Conservation (phyloP, 1,284 basidiomycete species). For the Stereum hirsutum region DNA sequence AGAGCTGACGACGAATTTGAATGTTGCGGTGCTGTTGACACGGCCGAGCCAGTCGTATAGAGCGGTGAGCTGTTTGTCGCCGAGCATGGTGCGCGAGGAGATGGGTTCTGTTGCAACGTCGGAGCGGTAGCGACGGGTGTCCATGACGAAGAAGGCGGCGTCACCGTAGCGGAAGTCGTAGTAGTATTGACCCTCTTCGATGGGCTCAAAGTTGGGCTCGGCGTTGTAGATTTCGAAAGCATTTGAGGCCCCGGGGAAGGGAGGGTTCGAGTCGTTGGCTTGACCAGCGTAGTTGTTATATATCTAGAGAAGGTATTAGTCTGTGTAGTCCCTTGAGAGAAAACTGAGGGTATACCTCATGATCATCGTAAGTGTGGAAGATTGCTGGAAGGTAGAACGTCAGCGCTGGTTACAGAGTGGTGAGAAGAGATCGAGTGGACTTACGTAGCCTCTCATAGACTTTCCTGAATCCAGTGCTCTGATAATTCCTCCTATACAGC, state of each 20-base stretch:
- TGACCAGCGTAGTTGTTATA: constrained; percentile 58
- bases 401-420: neutral
- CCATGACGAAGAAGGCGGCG: constrained; percentile 73
- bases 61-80: constrained; percentile 54
- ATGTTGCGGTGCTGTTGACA: constrained; percentile 67
- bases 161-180: constrained; percentile 64
- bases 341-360: constrained; percentile 39
- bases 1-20: constrained; percentile 75
- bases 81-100: constrained; percentile 61
- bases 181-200: constrained; percentile 40
- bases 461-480: constrained; percentile 53
- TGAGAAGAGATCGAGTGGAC: constrained; percentile 19
- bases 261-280: constrained; percentile 38
- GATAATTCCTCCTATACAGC: constrained; percentile 58
- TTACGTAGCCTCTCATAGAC: constrained; percentile 58
- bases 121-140: constrained; percentile 63
- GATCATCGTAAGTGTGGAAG: constrained; percentile 58
- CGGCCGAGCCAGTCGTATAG: constrained; percentile 59
- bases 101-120: constrained; percentile 31
- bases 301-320: too few species aligned
- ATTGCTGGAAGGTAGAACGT: constrained; percentile 39
- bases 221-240: constrained; percentile 67
- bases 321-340: neutral
- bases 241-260: constrained; percentile 49
- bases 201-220: constrained; percentile 53